phyloP scores from a whole-genome alignment of 2,329 filamentous ascomycete genomes.

The Microsporum canis region DNA sequence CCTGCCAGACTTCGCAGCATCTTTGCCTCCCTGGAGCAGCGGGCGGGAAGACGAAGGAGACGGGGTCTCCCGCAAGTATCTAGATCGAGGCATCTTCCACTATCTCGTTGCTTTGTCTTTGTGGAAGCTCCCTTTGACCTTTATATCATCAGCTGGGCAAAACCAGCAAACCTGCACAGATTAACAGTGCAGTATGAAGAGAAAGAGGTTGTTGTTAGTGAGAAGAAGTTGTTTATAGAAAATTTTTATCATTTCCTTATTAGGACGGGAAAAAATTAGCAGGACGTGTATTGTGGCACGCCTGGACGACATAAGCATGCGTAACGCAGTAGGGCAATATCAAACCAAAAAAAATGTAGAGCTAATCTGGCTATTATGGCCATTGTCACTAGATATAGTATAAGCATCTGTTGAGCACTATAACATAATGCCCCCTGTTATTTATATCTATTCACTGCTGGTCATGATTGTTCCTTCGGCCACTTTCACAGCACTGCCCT shows the following conservation, averaged over 20 bases:
- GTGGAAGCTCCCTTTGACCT: background rate
- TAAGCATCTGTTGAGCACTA: background rate
- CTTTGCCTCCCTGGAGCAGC: background rate
- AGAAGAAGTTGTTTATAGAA: background rate
- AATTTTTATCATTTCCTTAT: background rate
- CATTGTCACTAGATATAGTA: background rate
- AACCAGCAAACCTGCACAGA: background rate
- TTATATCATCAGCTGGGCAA: background rate
- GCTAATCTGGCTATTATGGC: background rate
- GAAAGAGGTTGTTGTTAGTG: background rate
- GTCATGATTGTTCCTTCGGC: constrained; percentile 12
- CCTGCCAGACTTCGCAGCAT: constrained; percentile 9
- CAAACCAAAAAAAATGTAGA: background rate
- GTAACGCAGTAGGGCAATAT: background rate
- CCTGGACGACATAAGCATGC: background rate
- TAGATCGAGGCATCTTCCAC: background rate
- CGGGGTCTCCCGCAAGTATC: background rate
- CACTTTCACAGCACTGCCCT: constrained; percentile 15
- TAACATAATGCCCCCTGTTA: no score
- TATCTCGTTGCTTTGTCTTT: background rate
- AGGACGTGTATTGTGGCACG: constrained; percentile 1
- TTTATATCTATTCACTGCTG: constrained; percentile 8
- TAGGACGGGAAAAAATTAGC: background rate
- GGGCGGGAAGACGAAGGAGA: background rate
- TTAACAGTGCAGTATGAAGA: background rate